A percentile compares a stretch with the other conserved stretches of the same genome.
Conservation (phyloP, 768 basidiomycete species). For the Inosperma sp. region DNA sequence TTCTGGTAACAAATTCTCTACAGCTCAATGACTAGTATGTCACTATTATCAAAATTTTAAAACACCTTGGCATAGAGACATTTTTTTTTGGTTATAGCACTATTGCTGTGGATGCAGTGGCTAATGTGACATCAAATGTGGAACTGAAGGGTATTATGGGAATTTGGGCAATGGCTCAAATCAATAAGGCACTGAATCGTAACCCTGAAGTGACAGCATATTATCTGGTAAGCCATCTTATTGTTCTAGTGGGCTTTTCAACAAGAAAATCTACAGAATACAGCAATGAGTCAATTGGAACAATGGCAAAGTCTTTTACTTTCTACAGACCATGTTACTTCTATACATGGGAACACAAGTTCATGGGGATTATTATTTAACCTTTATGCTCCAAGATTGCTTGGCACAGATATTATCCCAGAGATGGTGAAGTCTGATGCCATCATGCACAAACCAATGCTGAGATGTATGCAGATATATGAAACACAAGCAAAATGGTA, state of each 20-base stretch:
- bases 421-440: background rate
- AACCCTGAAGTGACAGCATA: background rate
- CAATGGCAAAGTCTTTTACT: background rate
- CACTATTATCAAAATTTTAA: too few relatives aligned
- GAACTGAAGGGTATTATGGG: background rate
- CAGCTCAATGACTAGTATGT: background rate
- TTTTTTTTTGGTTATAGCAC: too few relatives aligned
- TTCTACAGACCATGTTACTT: background rate
- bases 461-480: background rate
- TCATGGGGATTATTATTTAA: constrained; percentile 1
- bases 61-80: too few relatives aligned
- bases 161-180: background rate
- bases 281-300: background rate
- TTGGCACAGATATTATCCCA: background rate
- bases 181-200: background rate
- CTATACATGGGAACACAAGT: background rate
- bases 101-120: background rate
- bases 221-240: background rate
- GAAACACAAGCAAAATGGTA: background rate
- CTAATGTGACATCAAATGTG: background rate
- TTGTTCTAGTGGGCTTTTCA: background rate
- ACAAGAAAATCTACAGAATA: background rate
- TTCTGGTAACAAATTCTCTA: background rate
- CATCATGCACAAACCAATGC: background rate
- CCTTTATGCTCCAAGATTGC: background rate